A percentile compares a stretch with the other conserved stretches of the same genome.
Evolutionary conservation across 148 eudicot species (phyloP).

Genomic region (Bassia scoparia): DNA sequence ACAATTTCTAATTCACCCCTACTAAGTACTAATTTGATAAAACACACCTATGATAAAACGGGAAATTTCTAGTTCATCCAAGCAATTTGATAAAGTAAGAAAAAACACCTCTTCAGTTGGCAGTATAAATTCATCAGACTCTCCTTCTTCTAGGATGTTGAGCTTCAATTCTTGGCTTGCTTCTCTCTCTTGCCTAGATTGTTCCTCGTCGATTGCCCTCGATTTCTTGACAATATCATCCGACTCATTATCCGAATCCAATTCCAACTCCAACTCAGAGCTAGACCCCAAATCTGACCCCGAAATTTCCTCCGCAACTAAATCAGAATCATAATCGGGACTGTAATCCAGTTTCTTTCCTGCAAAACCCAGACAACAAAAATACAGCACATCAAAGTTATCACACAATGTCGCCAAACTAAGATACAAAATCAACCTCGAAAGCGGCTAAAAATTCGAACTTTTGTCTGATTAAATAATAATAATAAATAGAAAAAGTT

Average conservation of each 20-base stretch:
- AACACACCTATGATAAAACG: not conserved
- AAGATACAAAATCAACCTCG: no score
- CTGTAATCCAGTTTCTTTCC: not conserved
- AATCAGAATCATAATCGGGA: not conserved
- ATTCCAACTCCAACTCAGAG: constrained; percentile 35
- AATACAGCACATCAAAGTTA: no score
- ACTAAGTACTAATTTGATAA: no score
- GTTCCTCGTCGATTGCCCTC: constrained; percentile 39
- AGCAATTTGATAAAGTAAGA: not conserved
- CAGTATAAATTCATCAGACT: constrained; percentile 58
- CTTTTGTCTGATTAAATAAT: no score
- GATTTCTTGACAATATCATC: constrained; percentile 44
- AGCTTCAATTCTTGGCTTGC: constrained; percentile 44
- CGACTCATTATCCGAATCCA: constrained; percentile 29
- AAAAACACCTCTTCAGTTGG: constrained; percentile 54
- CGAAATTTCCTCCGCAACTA: not conserved
- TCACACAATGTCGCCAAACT: no score
- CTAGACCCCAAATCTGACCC: constrained; percentile 10
- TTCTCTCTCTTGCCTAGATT: constrained; percentile 39
- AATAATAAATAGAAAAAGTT: no score
- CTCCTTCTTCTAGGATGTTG: constrained; percentile 54
- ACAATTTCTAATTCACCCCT: no score
- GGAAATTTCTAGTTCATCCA: no score
- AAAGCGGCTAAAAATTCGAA: no score
- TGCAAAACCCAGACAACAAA: no score